These are phyloP conservation scores for Penicillium turbatum DNA, from an alignment of 495 filamentous ascomycete genomes.

Conservation along the genomic window DNA sequence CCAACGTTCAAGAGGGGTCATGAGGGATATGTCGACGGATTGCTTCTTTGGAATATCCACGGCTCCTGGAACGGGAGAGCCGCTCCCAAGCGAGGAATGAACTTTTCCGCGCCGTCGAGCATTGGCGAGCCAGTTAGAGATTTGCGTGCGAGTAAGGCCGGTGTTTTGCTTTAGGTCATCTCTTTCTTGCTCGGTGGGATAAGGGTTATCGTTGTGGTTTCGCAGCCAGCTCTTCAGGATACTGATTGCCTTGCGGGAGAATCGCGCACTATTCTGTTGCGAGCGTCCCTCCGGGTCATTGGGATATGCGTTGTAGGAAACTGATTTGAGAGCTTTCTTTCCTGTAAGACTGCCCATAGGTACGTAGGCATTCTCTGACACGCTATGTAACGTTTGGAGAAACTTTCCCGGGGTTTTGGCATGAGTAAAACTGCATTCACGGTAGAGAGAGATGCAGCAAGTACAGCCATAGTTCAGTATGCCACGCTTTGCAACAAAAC, in stretches of 20 bases:
- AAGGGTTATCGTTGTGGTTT: conserved; percentile 69
- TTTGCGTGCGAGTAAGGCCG: conserved; percentile 69
- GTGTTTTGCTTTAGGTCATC: conserved; percentile 66
- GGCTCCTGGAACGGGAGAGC: conserved; percentile 54
- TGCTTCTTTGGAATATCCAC: conserved; percentile 62
- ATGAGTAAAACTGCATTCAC: conserved; percentile 67
- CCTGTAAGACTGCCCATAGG: conserved; percentile 34
- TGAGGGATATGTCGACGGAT: conserved; percentile 49
- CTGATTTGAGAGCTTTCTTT: conserved; percentile 39
- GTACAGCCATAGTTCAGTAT: conserved; percentile 66
- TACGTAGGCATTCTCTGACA: conserved; percentile 46
- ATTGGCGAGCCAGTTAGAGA: conserved; percentile 85
- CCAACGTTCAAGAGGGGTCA: conserved; percentile 85
- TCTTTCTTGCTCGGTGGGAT: conserved; percentile 78
- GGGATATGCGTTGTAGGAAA: conserved; percentile 31
- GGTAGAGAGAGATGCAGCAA: conserved; percentile 70
- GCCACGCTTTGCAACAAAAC: conserved; percentile 68
- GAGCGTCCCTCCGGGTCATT: conserved; percentile 41
- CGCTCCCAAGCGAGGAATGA: conserved; percentile 52
- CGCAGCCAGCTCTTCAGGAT: conserved; percentile 75
- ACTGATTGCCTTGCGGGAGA: conserved; percentile 68
- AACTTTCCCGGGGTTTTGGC: conserved; percentile 43
- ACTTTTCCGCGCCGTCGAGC: conserved; percentile 74
- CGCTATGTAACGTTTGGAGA: conserved; percentile 47
- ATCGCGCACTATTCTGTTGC: conserved; percentile 57